phyloP scores from a whole-genome alignment of 2,329 filamentous ascomycete genomes.

The Zymoseptoria pseudotritici region DNA sequence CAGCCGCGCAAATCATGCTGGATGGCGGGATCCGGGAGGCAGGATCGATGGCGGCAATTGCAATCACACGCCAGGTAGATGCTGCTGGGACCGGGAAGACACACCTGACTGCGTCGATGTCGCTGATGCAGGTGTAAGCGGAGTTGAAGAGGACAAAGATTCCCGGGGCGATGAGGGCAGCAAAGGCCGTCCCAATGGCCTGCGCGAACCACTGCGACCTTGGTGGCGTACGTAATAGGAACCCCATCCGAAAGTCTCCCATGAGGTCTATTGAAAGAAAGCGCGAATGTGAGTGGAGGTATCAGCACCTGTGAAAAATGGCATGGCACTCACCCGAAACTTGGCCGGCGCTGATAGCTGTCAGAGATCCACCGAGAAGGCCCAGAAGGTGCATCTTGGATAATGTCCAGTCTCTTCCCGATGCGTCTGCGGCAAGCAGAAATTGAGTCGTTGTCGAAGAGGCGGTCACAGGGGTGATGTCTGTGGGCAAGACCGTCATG shows the following conservation, averaged over 20 bases:
- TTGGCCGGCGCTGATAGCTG: slow-evolving; percentile 34
- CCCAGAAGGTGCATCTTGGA: slow-evolving; percentile 57
- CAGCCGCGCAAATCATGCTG: slow-evolving; percentile 52
- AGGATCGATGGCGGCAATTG: slow-evolving; percentile 53
- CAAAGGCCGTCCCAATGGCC: slow-evolving; percentile 53
- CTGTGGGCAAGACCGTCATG: too few relatives aligned
- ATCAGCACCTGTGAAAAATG: too few relatives aligned
- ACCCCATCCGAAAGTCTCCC: slow-evolving; percentile 60
- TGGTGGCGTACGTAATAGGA: slow-evolving; percentile 58
- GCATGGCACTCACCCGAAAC: too few relatives aligned
- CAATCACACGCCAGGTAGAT: slow-evolving; percentile 58
- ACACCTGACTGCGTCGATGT: slow-evolving; percentile 43
- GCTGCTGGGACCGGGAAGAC: slow-evolving; percentile 57
- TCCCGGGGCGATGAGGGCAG: slow-evolving; percentile 58
- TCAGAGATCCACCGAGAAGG: slow-evolving; percentile 52
- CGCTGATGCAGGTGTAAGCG: slow-evolving; percentile 61
- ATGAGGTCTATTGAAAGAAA: slow-evolving; percentile 48
- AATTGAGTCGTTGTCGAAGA: slow-evolving; percentile 63
- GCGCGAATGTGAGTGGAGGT: too few relatives aligned
- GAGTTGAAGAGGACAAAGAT: slow-evolving; percentile 61
- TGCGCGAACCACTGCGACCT: slow-evolving; percentile 61
- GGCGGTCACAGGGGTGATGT: slow-evolving; percentile 58
- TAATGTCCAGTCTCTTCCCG: slow-evolving; percentile 44
- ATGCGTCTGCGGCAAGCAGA: slow-evolving; percentile 58
- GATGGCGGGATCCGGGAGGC: slow-evolving; percentile 48